phyloP scores from a whole-genome alignment of 2,329 filamentous ascomycete genomes.

The Arthrobotrys megalospora region DNA sequence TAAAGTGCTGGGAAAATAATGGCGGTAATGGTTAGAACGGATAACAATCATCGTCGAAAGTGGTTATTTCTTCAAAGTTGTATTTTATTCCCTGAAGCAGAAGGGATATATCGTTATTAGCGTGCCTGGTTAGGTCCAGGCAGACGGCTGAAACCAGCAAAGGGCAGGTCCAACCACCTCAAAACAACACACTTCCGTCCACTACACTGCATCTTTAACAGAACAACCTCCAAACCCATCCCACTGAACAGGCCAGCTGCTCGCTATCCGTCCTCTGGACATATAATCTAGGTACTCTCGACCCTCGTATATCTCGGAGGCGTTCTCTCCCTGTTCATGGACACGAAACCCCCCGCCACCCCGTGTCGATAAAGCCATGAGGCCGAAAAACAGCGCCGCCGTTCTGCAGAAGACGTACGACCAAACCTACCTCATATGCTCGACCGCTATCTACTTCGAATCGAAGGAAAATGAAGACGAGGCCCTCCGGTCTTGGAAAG shows the following conservation, averaged over 20 bases:
- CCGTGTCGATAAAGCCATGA: constrained; percentile 66
- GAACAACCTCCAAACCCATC: constrained; percentile 2
- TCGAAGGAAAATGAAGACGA: constrained; percentile 88
- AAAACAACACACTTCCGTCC: constrained; percentile 48
- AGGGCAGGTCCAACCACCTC: constrained; percentile 49
- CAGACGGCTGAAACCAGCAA: constrained; percentile 35
- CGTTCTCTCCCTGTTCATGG: constrained; percentile 34
- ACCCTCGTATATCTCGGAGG: not conserved
- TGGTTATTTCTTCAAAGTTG: not conserved
- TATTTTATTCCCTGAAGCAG: constrained; percentile 3
- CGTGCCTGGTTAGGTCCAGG: not conserved
- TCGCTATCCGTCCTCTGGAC: not conserved
- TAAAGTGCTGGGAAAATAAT: not conserved
- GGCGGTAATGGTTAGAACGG: constrained; percentile 7
- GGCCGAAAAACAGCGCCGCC: constrained; percentile 74
- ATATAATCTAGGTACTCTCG: not conserved
- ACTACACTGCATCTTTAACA: not conserved
- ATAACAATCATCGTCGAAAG: not conserved
- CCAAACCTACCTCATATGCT: constrained; percentile 94
- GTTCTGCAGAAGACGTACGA: constrained; percentile 97
- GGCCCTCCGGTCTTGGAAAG: constrained; percentile 90
- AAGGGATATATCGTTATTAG: constrained; percentile 3
- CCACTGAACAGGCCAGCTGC: not conserved
- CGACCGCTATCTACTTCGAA: constrained; percentile 96
- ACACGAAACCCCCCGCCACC: constrained; percentile 10